These are phyloP conservation scores for Infundibulicybe gibba DNA, from an alignment of 768 basidiomycete species.

Conservation along the genomic window DNA sequence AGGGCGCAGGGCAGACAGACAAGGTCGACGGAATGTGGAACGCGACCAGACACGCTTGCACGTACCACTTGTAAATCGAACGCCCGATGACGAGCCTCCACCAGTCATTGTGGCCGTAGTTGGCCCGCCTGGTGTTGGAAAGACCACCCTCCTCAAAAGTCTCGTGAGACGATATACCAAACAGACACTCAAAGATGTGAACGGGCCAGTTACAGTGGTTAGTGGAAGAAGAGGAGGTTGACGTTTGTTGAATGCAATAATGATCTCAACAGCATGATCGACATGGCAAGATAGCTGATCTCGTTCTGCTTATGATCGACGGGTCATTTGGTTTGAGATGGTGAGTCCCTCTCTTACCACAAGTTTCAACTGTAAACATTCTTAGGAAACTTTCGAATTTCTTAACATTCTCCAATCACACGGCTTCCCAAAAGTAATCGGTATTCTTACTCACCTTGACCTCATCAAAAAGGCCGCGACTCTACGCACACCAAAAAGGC, in stretches of 20 bases:
- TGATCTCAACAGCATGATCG: constrained; percentile 97
- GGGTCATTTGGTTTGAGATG: constrained; percentile 99
- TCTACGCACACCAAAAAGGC: constrained; percentile 87
- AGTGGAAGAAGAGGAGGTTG: constrained; percentile 88
- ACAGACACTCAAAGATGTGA: constrained; percentile 83
- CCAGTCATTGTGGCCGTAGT: constrained; percentile 94
- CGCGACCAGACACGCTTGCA: constrained; percentile 93
- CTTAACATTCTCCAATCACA: constrained; percentile 96
- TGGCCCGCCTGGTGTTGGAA: constrained; percentile 96
- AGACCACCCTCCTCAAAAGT: constrained; percentile 89
- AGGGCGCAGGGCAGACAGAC: constrained; percentile 82
- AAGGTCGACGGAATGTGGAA: constrained; percentile 89
- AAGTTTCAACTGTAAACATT: neutral
- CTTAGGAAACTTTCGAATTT: constrained; percentile 97
- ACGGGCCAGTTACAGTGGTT: constrained; percentile 93
- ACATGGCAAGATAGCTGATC: constrained; percentile 96
- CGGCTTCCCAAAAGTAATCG: constrained; percentile 98
- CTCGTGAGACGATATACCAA: constrained; percentile 92
- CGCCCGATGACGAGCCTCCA: constrained; percentile 87
- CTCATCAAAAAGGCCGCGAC: constrained; percentile 90
- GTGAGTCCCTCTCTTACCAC: constrained; percentile 42
- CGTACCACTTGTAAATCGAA: constrained; percentile 93
- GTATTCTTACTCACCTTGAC: constrained; percentile 93
- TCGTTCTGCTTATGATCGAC: constrained; percentile 96
- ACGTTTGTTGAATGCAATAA: constrained; percentile 98